Percentiles rank a stretch among this genome's conserved stretches.
Conservation (phyloP, 2,329 filamentous ascomycete genomes). For the Cadophora sp. region DNA sequence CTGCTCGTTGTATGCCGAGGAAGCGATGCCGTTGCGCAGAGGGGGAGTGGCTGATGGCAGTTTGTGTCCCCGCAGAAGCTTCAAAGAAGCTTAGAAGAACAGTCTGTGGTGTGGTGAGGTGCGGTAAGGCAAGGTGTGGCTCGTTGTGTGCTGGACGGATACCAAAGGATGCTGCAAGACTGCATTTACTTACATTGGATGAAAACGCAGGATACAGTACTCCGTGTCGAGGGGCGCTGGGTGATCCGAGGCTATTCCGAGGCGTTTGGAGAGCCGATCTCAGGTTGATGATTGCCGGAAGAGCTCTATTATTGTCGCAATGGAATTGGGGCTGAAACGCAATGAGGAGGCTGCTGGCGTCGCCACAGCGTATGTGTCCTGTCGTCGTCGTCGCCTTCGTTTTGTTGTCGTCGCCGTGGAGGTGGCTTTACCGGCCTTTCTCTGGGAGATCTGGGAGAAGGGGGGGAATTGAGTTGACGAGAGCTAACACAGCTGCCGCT, state of each 20-base stretch:
- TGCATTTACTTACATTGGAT: slow-evolving; percentile 28
- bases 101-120: slow-evolving; percentile 6
- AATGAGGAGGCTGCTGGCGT: slow-evolving; percentile 11
- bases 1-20: slow-evolving; percentile 25
- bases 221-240: slow-evolving; percentile 16
- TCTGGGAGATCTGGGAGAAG: too few species aligned
- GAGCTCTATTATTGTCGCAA: slow-evolving; percentile 25
- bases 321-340: slow-evolving; percentile 30
- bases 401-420: slow-evolving; percentile 14
- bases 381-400: not conserved
- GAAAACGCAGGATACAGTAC: slow-evolving; percentile 8
- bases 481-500: slow-evolving; percentile 28
- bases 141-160: slow-evolving; percentile 7
- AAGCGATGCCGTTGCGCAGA: slow-evolving; percentile 23
- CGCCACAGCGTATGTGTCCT: not conserved
- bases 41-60: slow-evolving; percentile 26
- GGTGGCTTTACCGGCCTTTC: not conserved
- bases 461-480: not conserved
- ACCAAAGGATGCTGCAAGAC: slow-evolving; percentile 16
- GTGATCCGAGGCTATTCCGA: slow-evolving; percentile 34
- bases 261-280: slow-evolving; percentile 34
- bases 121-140: slow-evolving; percentile 2
- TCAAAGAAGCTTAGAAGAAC: slow-evolving; percentile 11
- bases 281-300: slow-evolving; percentile 26
- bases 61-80: slow-evolving; percentile 22